Percentiles rank a stretch among this genome's conserved stretches.
These are phyloP conservation scores for Pseudophaeomoniella oleicola DNA, from an alignment of 2,329 filamentous ascomycete species.

Conservation along the genomic window DNA sequence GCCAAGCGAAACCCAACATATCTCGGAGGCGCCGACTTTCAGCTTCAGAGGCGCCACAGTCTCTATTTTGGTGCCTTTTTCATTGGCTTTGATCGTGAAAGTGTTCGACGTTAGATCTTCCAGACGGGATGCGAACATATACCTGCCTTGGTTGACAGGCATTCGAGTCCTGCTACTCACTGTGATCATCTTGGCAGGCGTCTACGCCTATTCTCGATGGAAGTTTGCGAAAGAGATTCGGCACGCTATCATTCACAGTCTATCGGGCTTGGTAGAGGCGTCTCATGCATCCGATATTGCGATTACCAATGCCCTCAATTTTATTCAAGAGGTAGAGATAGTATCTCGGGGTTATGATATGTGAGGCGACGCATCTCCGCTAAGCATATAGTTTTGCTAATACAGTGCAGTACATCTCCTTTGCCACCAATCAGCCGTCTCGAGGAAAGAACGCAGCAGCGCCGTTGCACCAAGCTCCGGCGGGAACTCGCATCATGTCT, in stretches of 20 bases:
- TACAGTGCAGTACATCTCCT: constrained; percentile 55
- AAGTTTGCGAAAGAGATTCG: constrained; percentile 72
- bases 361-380: constrained; percentile 30
- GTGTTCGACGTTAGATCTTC: constrained; percentile 20
- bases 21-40: constrained; percentile 25
- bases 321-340: constrained; percentile 90
- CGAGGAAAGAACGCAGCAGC: constrained; percentile 65
- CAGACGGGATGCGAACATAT: neutral
- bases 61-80: constrained; percentile 48
- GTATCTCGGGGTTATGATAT: constrained; percentile 82
- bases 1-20: constrained; percentile 13
- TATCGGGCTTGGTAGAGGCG: constrained; percentile 53
- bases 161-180: constrained; percentile 25
- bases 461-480: constrained; percentile 68
- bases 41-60: constrained; percentile 52
- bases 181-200: constrained; percentile 37
- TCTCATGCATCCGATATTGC: constrained; percentile 72
- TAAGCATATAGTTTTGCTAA: constrained; percentile 11
- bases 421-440: constrained; percentile 84
- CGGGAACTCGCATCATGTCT: constrained; percentile 59
- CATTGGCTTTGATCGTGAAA: constrained; percentile 51
- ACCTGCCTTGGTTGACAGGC: constrained; percentile 22
- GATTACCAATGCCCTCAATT: constrained; percentile 57
- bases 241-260: constrained; percentile 56
- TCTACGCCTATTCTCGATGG: constrained; percentile 59